Base-by-base conservation (phyloP, 2,329 filamentous ascomycete species). In the Cladophialophora carrionii region DNA sequence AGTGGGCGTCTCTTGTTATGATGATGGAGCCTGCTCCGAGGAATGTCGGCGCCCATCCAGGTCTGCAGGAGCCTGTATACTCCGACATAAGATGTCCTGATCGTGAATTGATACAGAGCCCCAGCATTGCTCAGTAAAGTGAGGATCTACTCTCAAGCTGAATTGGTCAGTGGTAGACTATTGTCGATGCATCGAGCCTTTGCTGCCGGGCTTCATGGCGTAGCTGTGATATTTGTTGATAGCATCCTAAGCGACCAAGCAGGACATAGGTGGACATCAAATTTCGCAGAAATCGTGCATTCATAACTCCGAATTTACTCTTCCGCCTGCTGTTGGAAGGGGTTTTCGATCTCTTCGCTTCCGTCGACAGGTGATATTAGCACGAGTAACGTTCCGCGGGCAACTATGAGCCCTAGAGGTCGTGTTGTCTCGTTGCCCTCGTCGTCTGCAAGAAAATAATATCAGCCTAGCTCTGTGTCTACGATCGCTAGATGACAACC, bases 311-410 rank as follows among this genome's bases (percentile, higher is more conserved):
- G 4, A 14, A 8, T 48, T 77, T 78, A 87, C 71, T 92, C 89
- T 41, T 71, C 69, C 55, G 92, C 89, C 26, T 85, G 82, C 74
- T 91, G 87, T 60, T 90, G 82, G 75, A 98, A 99, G 0, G 95
- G 95, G 77, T 99, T 99, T 73, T 90, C 87, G 73, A 99, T 99
- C 79, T 94, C 89, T 79, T 98, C 93, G 79, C 92, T 97, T 62
- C 95, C 95, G 75, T 98, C 93, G 59, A 95, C 85, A 3, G 95
- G 95, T 68, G 91, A 95, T 75, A 99, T 91, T 68, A 96, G 85
- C 46, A 97, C 94, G 62, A 99, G 87, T 54, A 99, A 83, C 7
- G 95, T 98, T 66, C 95, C 95, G 70, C 95, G 88, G 48, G 92
- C 94, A 59, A 96, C 95, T 22, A 96, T 88, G 56, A 97, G 84